These are phyloP conservation scores for Gossypium mustelinum DNA, from an alignment of 345 rosid species.

Conservation along the genomic window DNA sequence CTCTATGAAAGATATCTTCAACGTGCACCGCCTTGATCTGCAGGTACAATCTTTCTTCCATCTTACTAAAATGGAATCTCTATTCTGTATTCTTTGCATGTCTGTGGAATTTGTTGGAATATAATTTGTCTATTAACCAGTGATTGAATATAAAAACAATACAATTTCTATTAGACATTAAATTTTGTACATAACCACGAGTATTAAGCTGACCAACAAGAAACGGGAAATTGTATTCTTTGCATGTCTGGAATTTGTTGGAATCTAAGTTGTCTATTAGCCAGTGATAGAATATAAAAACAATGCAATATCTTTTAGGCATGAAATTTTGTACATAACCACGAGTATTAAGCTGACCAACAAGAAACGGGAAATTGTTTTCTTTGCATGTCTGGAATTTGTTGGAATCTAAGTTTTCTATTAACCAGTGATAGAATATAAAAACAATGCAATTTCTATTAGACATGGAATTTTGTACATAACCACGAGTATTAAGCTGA, in stretches of 20 bases:
- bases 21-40: slow-evolving; percentile 89
- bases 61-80: not conserved
- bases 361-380: not conserved
- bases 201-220: not conserved
- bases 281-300: not conserved
- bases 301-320: not conserved
- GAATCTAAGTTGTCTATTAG: not conserved
- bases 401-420: not conserved
- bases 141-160: not conserved
- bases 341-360: not conserved
- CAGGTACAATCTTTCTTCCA: slow-evolving; percentile 46
- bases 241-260: not conserved
- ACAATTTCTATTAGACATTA: not conserved
- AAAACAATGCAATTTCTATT: not conserved
- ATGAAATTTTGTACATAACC: not conserved
- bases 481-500: not conserved
- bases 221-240: not conserved
- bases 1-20: slow-evolving; percentile 86
- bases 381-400: not conserved
- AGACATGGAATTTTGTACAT: not conserved
- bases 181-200: not conserved
- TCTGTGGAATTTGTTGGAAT: not conserved
- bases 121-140: not conserved
- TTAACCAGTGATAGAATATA: not conserved
- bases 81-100: not conserved